A percentile compares a stretch with the other conserved stretches of the same genome.
Conservation (phyloP, 148 eudicot genomes). For the Persicaria maculosa region DNA sequence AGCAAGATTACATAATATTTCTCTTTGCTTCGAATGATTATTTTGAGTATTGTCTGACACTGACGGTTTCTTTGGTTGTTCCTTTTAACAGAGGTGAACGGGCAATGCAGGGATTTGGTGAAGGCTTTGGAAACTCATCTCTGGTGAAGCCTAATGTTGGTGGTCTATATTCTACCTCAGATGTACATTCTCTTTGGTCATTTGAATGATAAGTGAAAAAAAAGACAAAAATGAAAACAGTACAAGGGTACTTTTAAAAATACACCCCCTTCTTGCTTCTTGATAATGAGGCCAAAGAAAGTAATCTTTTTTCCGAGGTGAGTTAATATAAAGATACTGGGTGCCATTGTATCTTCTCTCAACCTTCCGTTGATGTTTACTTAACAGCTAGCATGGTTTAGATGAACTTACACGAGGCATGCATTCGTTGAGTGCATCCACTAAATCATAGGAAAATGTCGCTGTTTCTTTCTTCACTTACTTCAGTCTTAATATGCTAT, state of each 20-base stretch:
- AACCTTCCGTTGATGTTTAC: constrained; percentile 31
- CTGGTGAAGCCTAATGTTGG: constrained; percentile 52
- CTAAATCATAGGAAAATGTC: constrained; percentile 4
- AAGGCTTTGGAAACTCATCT: constrained; percentile 46
- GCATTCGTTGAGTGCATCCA: constrained; percentile 46
- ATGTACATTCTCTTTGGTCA: constrained; percentile 95
- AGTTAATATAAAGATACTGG: constrained; percentile 26
- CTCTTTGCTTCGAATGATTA: background rate
- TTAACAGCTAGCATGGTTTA: constrained; percentile 43
- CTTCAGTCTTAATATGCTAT: constrained; percentile 3
- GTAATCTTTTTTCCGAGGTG: constrained; percentile 48
- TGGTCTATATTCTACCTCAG: constrained; percentile 70
- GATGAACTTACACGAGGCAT: constrained; percentile 34
- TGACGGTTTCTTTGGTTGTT: background rate
- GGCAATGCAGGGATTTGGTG: constrained; percentile 43
- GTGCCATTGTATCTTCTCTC: constrained; percentile 45
- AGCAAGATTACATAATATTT: background rate
- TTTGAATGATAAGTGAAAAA: constrained; percentile 44
- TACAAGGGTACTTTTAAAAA: constrained; percentile 36
- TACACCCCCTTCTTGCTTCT: constrained; percentile 35
- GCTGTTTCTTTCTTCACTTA: constrained; percentile 16
- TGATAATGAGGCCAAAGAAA: constrained; percentile 32
- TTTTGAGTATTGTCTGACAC: background rate
- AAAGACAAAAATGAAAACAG: constrained; percentile 20
- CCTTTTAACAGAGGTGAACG: constrained; percentile 58